Conservation (phyloP, 2,329 filamentous ascomycete genomes). For the Dothideomycetes sp. region DNA sequence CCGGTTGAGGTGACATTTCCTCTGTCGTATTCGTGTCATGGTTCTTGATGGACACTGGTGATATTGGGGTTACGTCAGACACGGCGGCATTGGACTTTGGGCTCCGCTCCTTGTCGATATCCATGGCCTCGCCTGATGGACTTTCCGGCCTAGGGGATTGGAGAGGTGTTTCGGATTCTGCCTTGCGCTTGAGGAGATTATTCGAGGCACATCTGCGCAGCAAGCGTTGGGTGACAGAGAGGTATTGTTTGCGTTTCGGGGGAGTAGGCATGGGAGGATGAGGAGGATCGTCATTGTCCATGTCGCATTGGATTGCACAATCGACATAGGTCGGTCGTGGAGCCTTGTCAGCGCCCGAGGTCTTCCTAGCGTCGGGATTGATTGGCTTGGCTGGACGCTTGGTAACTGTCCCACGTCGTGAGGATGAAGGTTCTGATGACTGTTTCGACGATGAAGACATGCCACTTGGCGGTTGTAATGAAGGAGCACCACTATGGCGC, state of each 20-base stretch:
- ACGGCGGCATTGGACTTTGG: background rate
- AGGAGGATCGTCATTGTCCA: slow-evolving; percentile 25
- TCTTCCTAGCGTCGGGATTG: background rate
- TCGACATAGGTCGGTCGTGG: slow-evolving; percentile 25
- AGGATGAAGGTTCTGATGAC: slow-evolving; percentile 8
- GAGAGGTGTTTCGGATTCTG: background rate
- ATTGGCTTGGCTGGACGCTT: slow-evolving; percentile 4
- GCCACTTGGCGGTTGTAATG: slow-evolving; percentile 27
- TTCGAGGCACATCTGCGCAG: slow-evolving; percentile 27
- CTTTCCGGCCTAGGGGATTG: background rate
- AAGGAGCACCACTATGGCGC: slow-evolving; percentile 48
- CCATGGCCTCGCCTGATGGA: slow-evolving; percentile 15
- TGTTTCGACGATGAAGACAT: slow-evolving; percentile 22
- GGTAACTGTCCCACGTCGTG: slow-evolving; percentile 1
- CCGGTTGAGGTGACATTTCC: background rate
- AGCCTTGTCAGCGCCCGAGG: slow-evolving; percentile 1
- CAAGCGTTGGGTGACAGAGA: slow-evolving; percentile 25
- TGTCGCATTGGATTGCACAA: slow-evolving; percentile 25
- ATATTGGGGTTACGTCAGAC: slow-evolving; percentile 4
- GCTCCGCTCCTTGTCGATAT: slow-evolving; percentile 16
- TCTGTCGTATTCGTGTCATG: slow-evolving; percentile 15
- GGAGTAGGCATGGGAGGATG: slow-evolving; percentile 16
- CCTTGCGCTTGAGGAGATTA: slow-evolving; percentile 19
- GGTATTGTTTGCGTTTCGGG: slow-evolving; percentile 19
- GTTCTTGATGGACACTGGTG: slow-evolving; percentile 1